phyloP scores from a whole-genome alignment of 1,139 yeast species.

The Saccharomycopsis crataegensis region DNA sequence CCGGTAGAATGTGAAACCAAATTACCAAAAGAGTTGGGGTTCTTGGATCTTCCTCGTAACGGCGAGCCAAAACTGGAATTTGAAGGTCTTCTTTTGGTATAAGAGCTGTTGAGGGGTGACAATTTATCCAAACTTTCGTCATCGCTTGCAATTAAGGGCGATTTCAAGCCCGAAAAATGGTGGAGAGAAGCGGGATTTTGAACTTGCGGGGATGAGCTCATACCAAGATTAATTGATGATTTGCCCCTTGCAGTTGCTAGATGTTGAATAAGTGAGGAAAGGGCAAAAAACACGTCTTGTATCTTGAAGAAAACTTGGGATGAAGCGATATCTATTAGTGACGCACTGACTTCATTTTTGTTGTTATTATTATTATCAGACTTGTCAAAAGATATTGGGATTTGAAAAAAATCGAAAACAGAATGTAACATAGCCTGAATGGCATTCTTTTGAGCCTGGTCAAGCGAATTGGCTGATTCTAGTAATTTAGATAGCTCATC shows the following conservation, averaged over 20 bases:
- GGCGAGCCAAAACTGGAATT: slow-evolving; percentile 11
- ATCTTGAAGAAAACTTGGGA: slow-evolving; percentile 25
- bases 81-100: slow-evolving; percentile 1
- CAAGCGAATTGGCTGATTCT: slow-evolving; percentile 20
- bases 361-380: no score
- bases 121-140: slow-evolving; percentile 10
- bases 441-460: slow-evolving; percentile 20
- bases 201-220: no score
- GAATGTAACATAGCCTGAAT: slow-evolving; percentile 21
- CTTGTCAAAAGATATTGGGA: slow-evolving; percentile 19
- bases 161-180: neutral
- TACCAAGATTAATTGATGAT: no score
- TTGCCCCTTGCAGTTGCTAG: neutral
- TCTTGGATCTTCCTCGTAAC: slow-evolving; percentile 12
- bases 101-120: slow-evolving; percentile 13
- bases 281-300: slow-evolving; percentile 26
- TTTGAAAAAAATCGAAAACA: slow-evolving; percentile 27
- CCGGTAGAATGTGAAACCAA: no score
- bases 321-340: slow-evolving; percentile 26
- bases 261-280: slow-evolving; percentile 26
- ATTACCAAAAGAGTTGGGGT: no score
- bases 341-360: neutral
- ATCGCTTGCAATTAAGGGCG: neutral
- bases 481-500: slow-evolving; percentile 23
- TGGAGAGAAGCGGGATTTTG: neutral